These are phyloP conservation scores for Dryas alaskensis DNA, from an alignment of 306 rosid species.

Conservation along the genomic window DNA sequence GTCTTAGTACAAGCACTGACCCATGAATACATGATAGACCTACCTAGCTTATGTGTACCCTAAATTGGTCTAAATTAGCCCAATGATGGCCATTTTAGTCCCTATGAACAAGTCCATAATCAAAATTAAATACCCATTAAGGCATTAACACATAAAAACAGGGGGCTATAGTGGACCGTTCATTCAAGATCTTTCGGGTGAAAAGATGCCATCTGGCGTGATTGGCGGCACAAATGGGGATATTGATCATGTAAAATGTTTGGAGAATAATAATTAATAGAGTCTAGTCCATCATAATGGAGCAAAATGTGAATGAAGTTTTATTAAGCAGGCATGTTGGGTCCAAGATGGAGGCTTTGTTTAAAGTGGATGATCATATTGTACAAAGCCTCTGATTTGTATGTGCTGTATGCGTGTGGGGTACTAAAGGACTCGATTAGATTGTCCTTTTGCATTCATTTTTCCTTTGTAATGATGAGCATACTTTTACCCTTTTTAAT, in stretches of 20 bases:
- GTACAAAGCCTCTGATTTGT: constrained; percentile 51
- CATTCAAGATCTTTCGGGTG: constrained; percentile 22
- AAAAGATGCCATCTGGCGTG: constrained; percentile 50
- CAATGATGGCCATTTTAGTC: constrained; percentile 43
- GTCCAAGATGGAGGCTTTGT: constrained; percentile 79
- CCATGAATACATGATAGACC: constrained; percentile 24
- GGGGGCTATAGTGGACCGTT: background rate
- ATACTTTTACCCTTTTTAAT: constrained; percentile 9
- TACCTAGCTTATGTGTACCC: constrained; percentile 28
- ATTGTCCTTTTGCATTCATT: constrained; percentile 64
- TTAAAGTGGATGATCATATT: constrained; percentile 61
- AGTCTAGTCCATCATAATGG: constrained; percentile 31
- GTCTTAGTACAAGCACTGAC: constrained; percentile 12
- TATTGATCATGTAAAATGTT: constrained; percentile 20
- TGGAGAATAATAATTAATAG: constrained; percentile 31
- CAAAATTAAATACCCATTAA: background rate
- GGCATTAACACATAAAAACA: background rate
- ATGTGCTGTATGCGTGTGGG: constrained; percentile 62
- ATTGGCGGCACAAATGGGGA: constrained; percentile 44
- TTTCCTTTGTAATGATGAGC: constrained; percentile 72
- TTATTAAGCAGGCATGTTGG: constrained; percentile 47
- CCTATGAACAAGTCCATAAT: constrained; percentile 11
- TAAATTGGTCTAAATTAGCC: constrained; percentile 32
- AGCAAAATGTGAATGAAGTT: constrained; percentile 39
- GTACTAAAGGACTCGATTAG: constrained; percentile 51